Evolutionary conservation across 805 yeast genomes (phyloP).

Genomic region (Pichia sporocuriosa): DNA sequence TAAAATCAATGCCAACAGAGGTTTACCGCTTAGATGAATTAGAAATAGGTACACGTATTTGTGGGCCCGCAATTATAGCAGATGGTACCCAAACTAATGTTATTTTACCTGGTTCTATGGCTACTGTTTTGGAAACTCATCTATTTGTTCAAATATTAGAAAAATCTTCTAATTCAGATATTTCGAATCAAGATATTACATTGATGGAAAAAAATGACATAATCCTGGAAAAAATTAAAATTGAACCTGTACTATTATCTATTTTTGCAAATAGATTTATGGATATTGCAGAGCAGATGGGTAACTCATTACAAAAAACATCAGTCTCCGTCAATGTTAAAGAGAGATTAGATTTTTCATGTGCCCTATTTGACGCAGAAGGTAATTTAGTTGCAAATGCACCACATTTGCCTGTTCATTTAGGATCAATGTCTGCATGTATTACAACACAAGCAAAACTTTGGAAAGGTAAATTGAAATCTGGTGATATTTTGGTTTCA

Average conservation of each 20-base stretch:
- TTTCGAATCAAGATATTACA: background rate
- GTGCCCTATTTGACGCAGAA: constrained; percentile 70
- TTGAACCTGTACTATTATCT: constrained; percentile 69
- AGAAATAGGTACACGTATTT: constrained; percentile 42
- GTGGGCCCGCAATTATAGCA: constrained; percentile 72
- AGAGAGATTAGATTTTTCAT: constrained; percentile 76
- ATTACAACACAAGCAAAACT: constrained; percentile 55
- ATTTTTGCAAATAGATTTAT: constrained; percentile 79
- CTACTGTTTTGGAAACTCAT: constrained; percentile 54
- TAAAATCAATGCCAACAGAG: constrained; percentile 39
- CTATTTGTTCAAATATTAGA: constrained; percentile 28
- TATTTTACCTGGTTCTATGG: constrained; percentile 54
- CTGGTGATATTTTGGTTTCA: constrained; percentile 72
- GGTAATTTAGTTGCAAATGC: constrained; percentile 87
- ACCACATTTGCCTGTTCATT: constrained; percentile 81
- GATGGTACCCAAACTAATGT: constrained; percentile 80
- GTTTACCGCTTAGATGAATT: constrained; percentile 52
- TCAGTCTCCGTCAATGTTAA: constrained; percentile 79
- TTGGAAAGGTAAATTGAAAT: constrained; percentile 58
- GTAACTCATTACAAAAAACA: constrained; percentile 69
- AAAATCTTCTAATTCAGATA: constrained; percentile 11
- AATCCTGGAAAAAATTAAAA: constrained; percentile 17
- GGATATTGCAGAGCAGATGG: constrained; percentile 92
- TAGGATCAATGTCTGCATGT: constrained; percentile 82
- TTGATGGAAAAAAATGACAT: background rate